Conservation (phyloP, 2,329 filamentous ascomycete genomes). For the Cladobotryum mycophilum region DNA sequence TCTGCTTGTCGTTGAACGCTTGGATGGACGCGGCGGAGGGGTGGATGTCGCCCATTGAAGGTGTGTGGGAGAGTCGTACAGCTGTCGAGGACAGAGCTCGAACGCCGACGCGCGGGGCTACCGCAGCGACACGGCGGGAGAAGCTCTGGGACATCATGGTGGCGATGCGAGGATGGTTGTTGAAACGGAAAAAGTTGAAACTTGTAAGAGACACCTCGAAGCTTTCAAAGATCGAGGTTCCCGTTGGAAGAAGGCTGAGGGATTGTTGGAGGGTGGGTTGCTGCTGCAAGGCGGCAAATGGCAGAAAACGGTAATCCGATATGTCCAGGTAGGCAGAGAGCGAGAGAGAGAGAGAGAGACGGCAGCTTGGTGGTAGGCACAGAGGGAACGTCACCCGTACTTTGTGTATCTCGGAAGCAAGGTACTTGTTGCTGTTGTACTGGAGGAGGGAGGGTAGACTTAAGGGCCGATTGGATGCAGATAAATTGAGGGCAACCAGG, state of each 20-base stretch:
- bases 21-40: slow-evolving; percentile 57
- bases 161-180: slow-evolving; percentile 24
- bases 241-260: slow-evolving; percentile 7
- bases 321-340: slow-evolving; percentile 6
- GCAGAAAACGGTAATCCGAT: neutral
- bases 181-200: slow-evolving; percentile 3
- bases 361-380: slow-evolving; percentile 2
- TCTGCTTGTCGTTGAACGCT: slow-evolving; percentile 76
- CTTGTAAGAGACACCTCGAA: neutral
- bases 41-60: slow-evolving; percentile 81
- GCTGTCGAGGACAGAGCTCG: slow-evolving; percentile 55
- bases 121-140: slow-evolving; percentile 36
- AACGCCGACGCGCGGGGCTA: slow-evolving; percentile 40
- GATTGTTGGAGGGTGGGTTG: neutral
- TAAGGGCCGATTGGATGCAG: slow-evolving; percentile 24
- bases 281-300: neutral
- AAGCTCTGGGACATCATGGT: slow-evolving; percentile 47
- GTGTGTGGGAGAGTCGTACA: slow-evolving; percentile 43
- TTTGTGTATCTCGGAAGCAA: slow-evolving; percentile 1
- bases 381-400: neutral
- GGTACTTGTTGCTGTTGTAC: slow-evolving; percentile 4
- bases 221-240: too few species aligned
- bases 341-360: neutral
- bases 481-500: neutral
- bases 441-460: slow-evolving; percentile 22